Base-by-base conservation (phyloP, 371 early-diverging fungal species). In the Vairimorpha necatrix region DNA sequence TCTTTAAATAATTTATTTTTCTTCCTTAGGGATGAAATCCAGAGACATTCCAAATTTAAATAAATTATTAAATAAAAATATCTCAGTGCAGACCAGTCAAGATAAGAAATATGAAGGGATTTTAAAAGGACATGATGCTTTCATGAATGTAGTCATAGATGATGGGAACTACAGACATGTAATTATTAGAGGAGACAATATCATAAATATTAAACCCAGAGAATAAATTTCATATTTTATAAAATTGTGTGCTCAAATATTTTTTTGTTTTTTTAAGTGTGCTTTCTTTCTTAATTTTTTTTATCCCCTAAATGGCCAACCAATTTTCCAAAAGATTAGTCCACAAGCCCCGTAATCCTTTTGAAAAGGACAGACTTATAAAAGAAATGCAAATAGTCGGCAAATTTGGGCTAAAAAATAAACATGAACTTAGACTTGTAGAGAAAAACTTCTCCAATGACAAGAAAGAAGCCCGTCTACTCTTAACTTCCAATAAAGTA, bases 391-490 rank as follows among this genome's bases (percentile, higher is more conserved):
- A 94, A 90, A 89, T 96, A 79, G 89, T 92, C 83, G 99, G 99
- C 79, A 92, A 92, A 84, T 97, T 91, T 88, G 98, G 98, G 87
- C 91, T 98, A 84, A 90, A 92, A 86, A 95, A 94, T 93, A 99
- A 99, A 92, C 91, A 91, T 83, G 97, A 99, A 89, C 93, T 97
- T 87, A 95, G 94, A 92, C 91, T 95, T 83, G 91, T 94, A 73
- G 92, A 93, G 73, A 91, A 90, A 86, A 92, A 93, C 74, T 90
- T 94, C 80, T 93, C 95, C 88, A 93, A 94, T 89, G 94, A 97
- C 85, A 96, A 97, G 89, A 93, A 93, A 91, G 93, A 96, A 83
- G 98, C 98, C 83, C 94, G 95, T 92, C 95, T 94, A 87, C 90
- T 99, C 78, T 89, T 99, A 79, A 99, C 93, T 76, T 88, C 94